These are phyloP conservation scores for Rhodosporidiobolus sp. DNA, from an alignment of 768 basidiomycete genomes.

Conservation along the genomic window DNA sequence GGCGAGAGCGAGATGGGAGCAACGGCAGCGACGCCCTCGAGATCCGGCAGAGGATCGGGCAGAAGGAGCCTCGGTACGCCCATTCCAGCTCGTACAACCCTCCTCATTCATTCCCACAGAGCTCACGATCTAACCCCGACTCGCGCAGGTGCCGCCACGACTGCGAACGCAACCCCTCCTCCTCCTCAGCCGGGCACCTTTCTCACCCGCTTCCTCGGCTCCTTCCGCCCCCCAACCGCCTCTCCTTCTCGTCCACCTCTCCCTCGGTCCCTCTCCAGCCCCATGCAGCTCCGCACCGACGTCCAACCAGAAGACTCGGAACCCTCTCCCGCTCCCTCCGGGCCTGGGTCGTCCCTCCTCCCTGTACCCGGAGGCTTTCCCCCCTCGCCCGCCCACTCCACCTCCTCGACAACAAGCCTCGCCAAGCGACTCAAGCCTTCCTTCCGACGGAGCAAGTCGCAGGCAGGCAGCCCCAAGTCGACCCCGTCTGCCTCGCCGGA, in stretches of 20 bases:
- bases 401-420: neutral
- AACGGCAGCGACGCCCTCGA: neutral
- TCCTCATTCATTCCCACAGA: neutral
- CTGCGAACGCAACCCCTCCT: neutral
- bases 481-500: conserved; percentile 2
- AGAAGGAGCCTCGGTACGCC: neutral
- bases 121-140: neutral
- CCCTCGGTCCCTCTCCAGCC: conserved; percentile 27
- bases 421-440: conserved; percentile 2
- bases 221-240: conserved; percentile 10
- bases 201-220: conserved; percentile 34
- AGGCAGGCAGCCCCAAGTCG: neutral
- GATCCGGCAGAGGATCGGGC: neutral
- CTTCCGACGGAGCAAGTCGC: neutral
- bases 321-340: neutral
- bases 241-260: conserved; percentile 10
- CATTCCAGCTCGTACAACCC: neutral
- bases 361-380: neutral
- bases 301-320: neutral
- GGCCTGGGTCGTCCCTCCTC: neutral
- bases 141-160: neutral
- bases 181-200: conserved; percentile 26
- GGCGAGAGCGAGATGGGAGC: neutral
- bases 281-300: conserved; percentile 4
- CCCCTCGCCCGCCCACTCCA: neutral